Conservation (phyloP, 208 protist genomes). For the Tritrichomonas musculus region DNA sequence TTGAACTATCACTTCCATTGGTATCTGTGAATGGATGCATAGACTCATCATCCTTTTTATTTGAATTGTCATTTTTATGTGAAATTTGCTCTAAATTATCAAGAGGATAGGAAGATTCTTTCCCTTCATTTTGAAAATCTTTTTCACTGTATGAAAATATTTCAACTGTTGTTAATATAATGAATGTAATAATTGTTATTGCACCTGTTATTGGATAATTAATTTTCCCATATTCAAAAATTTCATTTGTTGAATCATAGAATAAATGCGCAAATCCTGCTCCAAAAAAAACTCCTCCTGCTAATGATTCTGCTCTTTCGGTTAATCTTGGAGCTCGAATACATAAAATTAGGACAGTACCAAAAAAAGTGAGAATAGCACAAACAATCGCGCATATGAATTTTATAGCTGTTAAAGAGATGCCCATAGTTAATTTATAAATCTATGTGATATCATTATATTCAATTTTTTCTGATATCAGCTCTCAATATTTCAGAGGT, state of each 20-base stretch:
- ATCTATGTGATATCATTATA: too few species aligned
- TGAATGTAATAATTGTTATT: neutral
- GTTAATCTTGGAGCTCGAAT: neutral
- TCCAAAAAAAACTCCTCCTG: slow-evolving; percentile 15
- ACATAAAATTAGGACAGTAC: neutral
- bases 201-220: neutral
- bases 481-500: too few species aligned
- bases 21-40: neutral
- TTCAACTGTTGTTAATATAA: neutral
- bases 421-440: too few species aligned
- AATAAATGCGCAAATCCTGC: neutral
- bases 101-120: too few species aligned
- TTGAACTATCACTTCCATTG: too few species aligned
- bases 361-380: neutral
- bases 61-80: too few species aligned
- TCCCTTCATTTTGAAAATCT: neutral
- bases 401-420: neutral
- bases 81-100: too few species aligned
- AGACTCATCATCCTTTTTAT: neutral
- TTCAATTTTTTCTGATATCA: too few species aligned
- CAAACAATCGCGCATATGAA: neutral
- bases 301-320: neutral
- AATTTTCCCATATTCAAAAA: neutral
- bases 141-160: slow-evolving; percentile 3
- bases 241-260: neutral